Conservation (phyloP, 2,329 filamentous ascomycete species). For the Raffaelea ambrosiae region DNA sequence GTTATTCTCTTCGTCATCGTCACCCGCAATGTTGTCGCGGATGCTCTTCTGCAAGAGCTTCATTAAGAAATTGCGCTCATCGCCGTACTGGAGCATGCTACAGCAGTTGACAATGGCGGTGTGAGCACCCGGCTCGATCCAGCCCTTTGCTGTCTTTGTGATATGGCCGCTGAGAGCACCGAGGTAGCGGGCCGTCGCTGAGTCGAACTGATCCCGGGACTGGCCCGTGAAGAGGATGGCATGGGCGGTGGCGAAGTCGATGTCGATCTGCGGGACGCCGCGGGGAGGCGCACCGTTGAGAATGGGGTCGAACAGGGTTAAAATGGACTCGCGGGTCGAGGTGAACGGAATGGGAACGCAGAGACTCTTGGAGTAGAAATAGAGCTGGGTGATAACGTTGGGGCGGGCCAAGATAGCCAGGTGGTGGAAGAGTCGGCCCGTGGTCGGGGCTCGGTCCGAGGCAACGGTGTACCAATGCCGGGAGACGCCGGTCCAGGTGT, state of each 20-base stretch:
- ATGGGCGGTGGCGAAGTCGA: conserved; percentile 54
- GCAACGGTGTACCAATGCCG: conserved; percentile 79
- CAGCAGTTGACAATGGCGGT: conserved; percentile 50
- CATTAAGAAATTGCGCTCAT: conserved; percentile 37
- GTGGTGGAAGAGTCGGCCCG: conserved; percentile 80
- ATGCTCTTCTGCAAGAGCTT: conserved; percentile 14
- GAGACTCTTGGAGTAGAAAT: conserved; percentile 62
- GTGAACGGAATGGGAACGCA: conserved; percentile 59
- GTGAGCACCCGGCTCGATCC: conserved; percentile 45
- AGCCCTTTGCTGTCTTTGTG: conserved; percentile 36
- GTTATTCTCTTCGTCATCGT: neutral
- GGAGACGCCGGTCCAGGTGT: conserved; percentile 74
- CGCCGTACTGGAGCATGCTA: conserved; percentile 44
- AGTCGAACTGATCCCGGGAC: conserved; percentile 34
- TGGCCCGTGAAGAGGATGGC: conserved; percentile 53
- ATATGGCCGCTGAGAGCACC: conserved; percentile 49
- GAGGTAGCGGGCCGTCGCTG: conserved; percentile 40
- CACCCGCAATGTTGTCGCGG: conserved; percentile 9
- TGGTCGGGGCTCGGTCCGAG: conserved; percentile 64
- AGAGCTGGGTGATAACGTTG: conserved; percentile 61
- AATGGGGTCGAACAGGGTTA: conserved; percentile 58
- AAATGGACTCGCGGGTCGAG: conserved; percentile 60
- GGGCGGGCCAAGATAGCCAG: conserved; percentile 70
- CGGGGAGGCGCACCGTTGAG: conserved; percentile 17
- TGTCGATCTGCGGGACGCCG: conserved; percentile 39